phyloP scores from a whole-genome alignment of 441 rosid genomes.

The Euphorbia corollata region DNA sequence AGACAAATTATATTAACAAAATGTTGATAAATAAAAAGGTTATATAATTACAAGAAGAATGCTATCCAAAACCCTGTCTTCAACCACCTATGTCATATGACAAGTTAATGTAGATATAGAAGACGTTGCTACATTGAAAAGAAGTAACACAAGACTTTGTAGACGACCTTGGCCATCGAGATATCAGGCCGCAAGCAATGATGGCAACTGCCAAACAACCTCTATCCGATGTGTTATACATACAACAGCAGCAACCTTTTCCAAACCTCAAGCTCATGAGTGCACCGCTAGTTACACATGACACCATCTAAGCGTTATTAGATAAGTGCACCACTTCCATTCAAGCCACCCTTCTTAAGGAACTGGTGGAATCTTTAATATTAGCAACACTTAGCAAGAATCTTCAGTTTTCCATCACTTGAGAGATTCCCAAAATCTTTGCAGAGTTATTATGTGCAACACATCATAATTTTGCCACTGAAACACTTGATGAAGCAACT shows the following conservation, averaged over 20 bases:
- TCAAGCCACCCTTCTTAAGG: too few species aligned
- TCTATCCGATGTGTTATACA: too few species aligned
- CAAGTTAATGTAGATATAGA: background rate
- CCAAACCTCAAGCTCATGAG: too few species aligned
- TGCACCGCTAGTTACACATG: too few species aligned
- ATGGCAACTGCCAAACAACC: too few species aligned
- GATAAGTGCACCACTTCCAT: too few species aligned
- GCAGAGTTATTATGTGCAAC: background rate
- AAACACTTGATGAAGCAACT: conserved; percentile 11
- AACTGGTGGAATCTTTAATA: too few species aligned
- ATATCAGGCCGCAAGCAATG: too few species aligned
- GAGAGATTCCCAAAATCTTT: conserved; percentile 12
- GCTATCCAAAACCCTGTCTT: conserved; percentile 14
- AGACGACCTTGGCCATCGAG: background rate
- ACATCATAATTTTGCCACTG: conserved; percentile 9
- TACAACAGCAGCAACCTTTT: too few species aligned
- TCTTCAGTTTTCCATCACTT: conserved; percentile 13
- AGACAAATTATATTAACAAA: conserved; percentile 15
- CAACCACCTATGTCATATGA: background rate
- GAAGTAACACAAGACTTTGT: conserved; percentile 20
- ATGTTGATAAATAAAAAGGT: background rate
- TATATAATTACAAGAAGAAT: conserved; percentile 22
- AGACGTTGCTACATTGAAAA: conserved; percentile 15
- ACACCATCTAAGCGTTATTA: too few species aligned
- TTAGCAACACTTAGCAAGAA: too few species aligned